Evolutionary conservation across 2,329 filamentous ascomycete genomes (phyloP), one percentile per base, ranked within the genome.

Genomic region (Cladosporium colombiae): DNA sequence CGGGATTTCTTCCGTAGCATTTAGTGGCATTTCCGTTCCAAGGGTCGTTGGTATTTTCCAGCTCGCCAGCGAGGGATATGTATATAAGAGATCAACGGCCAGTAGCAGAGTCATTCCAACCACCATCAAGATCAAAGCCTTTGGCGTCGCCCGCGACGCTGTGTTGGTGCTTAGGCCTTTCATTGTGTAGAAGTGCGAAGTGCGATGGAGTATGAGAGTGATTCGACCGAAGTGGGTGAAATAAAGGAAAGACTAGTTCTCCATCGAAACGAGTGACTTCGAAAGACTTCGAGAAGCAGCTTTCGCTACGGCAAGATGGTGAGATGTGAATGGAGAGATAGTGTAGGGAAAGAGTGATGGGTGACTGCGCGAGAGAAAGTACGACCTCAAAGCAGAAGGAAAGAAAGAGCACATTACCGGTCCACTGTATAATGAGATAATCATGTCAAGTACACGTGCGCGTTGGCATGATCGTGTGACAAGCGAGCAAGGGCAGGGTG

Each of bases 101-200:
- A 63, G 25, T 35, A 63, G 23, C 16, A 63, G 33, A 25, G 50
- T 63, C 50, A 44, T 63, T 18, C 60, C 60, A 7, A 63, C 16
- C 4, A 31, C 33, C 60, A 63, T 46, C 49, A 63, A 14, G 13
- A 55, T 44, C 33, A 63, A 18, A 23, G 60, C 60, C 25, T 63
- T 63, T 8, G 60, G 52, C 60, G 60, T 50, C 60, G 60, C 60
- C 60, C 60, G 60, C 50, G 60, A 50, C 49, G 60, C 52, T 16
- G 31, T 44, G 60, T 23, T 44, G 23, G 60, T 55, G 33, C 18
- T 56, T 18, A 63, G 16, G 35, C 60, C 60, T 23, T 63, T 50
- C 60, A 63, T 63, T 31, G 27, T n/a, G 52, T 16, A 16, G 49
- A 52, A 52, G 25, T 8, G 49, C 27, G 16, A 55, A 33, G 16